A percentile compares a stretch with the other conserved stretches of the same genome.
Conservation (phyloP, 352 stramenopile genomes). For the Phytophthora pini region DNA sequence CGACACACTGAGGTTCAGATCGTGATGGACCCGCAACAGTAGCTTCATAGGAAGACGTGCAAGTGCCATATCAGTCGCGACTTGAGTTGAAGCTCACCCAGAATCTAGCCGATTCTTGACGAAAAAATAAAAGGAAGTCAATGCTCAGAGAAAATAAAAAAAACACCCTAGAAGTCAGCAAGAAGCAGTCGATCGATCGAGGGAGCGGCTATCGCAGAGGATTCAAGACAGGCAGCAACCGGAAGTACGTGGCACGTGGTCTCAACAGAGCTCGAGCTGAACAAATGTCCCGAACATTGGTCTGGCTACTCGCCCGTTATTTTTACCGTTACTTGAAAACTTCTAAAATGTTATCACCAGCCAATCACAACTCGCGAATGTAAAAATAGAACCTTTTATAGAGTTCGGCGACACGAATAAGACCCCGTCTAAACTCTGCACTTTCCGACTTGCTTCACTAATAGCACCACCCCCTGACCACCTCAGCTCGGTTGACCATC, state of each 20-base stretch:
- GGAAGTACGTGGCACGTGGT: slow-evolving; percentile 7
- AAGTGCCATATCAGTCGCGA: slow-evolving; percentile 22
- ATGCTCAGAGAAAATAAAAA: no score
- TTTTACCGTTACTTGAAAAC: slow-evolving; percentile 23
- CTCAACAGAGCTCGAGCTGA: background rate
- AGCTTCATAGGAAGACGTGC: slow-evolving; percentile 6
- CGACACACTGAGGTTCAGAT: slow-evolving; percentile 5
- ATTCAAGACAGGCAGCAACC: slow-evolving; percentile 23
- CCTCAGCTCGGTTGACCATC: slow-evolving; percentile 21
- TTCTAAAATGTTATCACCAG: slow-evolving; percentile 15
- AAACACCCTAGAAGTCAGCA: no score
- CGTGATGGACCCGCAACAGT: background rate
- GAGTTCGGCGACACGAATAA: slow-evolving; percentile 32
- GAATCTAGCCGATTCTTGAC: slow-evolving; percentile 3
- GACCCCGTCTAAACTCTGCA: slow-evolving; percentile 10
- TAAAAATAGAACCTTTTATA: slow-evolving; percentile 38
- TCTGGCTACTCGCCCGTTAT: slow-evolving; percentile 16
- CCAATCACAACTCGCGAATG: slow-evolving; percentile 17
- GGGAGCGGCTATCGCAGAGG: no score
- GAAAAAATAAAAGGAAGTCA: no score
- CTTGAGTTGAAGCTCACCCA: slow-evolving; percentile 29
- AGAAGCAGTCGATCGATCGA: no score
- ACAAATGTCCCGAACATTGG: background rate
- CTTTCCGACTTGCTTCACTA: slow-evolving; percentile 17
- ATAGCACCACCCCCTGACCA: slow-evolving; percentile 9